Base-by-base conservation (phyloP, 2,329 filamentous ascomycete species). In the Setomelanomma holmii region DNA sequence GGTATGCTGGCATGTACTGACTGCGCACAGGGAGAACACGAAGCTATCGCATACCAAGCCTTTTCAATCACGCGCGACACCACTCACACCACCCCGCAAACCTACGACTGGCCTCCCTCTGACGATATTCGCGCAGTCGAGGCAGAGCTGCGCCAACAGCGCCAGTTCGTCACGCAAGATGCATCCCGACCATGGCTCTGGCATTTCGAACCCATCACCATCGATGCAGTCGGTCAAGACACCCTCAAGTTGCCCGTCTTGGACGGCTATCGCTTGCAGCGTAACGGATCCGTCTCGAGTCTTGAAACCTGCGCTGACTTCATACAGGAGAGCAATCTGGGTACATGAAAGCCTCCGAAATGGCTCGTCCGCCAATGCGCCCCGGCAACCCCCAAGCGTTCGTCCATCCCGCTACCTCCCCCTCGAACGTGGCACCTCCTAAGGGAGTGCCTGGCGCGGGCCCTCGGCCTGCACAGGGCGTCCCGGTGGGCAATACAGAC, bases 21-120 rank as follows among this genome's bases (percentile, higher is more conserved):
- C 61, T 12, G 14, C 12, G 16, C 20, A 12, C 52, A 74, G 71
- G 71, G 69, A 61, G 69, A 71, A 56, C 72, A 72, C 45, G 70
- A 74, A 59, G 70, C 70, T 44, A 55, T 75, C 61, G 67, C 67
- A 51, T 74, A 67, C 47, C 72, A 73, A 54, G 69, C 72, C 59
- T 65, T 75, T 59, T 69, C 70, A 5, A 51, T 73, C 47, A 54
- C 63, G 16, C 66, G 60, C 56, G 49, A 40, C 49, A 58, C 68
- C 42, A 45, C 58, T 33, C 53, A 49, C 4, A 35, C 62, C 17
- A 39, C 58, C 30, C 35, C 56, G 20, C 54, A 33, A 40, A 34
- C 45, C 23, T 48, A 52, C 30, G 65, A 71, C 42, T 52, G 58
- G 54, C 50, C 16, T 44, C 30, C 61, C 1, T 51, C 63, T 8